These are phyloP conservation scores for Penicillium sp. DNA, from an alignment of 2,329 filamentous ascomycete species.

Conservation along the genomic window DNA sequence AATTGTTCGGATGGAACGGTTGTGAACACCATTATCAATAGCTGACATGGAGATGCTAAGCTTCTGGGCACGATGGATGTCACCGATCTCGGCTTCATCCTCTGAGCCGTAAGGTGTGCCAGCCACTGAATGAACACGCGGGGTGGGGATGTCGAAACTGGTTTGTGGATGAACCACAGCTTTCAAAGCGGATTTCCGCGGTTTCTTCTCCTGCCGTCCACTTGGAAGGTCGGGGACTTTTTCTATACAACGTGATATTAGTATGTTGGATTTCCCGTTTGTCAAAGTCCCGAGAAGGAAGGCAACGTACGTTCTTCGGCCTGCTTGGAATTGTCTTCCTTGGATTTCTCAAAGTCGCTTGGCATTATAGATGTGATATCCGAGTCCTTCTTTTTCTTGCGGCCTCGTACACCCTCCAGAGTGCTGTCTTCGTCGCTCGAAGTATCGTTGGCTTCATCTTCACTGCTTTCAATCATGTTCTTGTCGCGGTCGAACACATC, in stretches of 20 bases:
- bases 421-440: slow-evolving; percentile 65
- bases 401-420: slow-evolving; percentile 31
- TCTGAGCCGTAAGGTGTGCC: slow-evolving; percentile 74
- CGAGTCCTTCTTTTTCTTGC: slow-evolving; percentile 27
- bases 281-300: neutral
- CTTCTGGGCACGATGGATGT: slow-evolving; percentile 84
- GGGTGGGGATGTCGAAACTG: slow-evolving; percentile 68
- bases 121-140: slow-evolving; percentile 52
- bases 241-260: slow-evolving; percentile 9
- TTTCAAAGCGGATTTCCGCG: slow-evolving; percentile 37
- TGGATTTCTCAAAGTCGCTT: slow-evolving; percentile 29
- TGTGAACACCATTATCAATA: slow-evolving; percentile 68
- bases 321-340: slow-evolving; percentile 56
- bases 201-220: slow-evolving; percentile 36
- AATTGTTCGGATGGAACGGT: slow-evolving; percentile 83
- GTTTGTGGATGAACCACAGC: slow-evolving; percentile 73
- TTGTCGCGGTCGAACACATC: slow-evolving; percentile 68
- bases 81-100: slow-evolving; percentile 76
- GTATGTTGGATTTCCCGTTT: neutral
- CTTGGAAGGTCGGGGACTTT: slow-evolving; percentile 12
- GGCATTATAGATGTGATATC: slow-evolving; percentile 30
- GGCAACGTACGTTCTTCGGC: slow-evolving; percentile 67
- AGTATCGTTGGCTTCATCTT: slow-evolving; percentile 52
- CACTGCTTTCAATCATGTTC: slow-evolving; percentile 61
- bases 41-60: slow-evolving; percentile 77